These are phyloP conservation scores for Cunninghamia lanceolata DNA, from an alignment of 75 land plant genomes.

Conservation along the genomic window DNA sequence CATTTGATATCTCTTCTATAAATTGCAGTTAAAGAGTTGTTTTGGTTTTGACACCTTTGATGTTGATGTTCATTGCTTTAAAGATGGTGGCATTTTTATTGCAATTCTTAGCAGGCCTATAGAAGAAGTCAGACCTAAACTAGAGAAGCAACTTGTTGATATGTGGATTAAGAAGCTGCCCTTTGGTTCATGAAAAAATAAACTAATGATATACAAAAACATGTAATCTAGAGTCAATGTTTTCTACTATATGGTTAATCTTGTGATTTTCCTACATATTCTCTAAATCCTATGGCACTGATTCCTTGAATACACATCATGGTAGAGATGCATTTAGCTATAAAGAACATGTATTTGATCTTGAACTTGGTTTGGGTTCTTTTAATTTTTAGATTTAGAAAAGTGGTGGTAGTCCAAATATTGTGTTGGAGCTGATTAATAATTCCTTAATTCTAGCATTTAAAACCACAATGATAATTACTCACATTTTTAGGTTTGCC, in stretches of 20 bases:
- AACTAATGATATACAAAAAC: slow-evolving; percentile 77
- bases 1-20: slow-evolving; percentile 7
- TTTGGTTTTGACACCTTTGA: slow-evolving; percentile 91
- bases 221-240: slow-evolving; percentile 34
- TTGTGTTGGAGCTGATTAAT: neutral
- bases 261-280: neutral
- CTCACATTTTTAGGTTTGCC: slow-evolving; percentile 55
- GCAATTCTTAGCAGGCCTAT: slow-evolving; percentile 88
- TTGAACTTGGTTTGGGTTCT: neutral
- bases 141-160: slow-evolving; percentile 76
- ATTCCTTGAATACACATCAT: neutral
- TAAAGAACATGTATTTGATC: neutral
- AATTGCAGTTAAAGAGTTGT: slow-evolving; percentile 74
- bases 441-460: neutral
- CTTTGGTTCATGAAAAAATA: slow-evolving; percentile 96
- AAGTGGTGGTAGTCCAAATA: neutral
- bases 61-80: slow-evolving; percentile 86
- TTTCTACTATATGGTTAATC: neutral
- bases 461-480: neutral
- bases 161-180: slow-evolving; percentile 81
- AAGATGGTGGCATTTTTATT: slow-evolving; percentile 93
- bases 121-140: slow-evolving; percentile 75
- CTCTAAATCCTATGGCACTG: neutral
- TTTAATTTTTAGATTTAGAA: neutral
- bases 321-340: neutral